Evolutionary conservation across 192 early-diverging fungal genomes (phyloP).

Genomic region (Dissophora ornata): DNA sequence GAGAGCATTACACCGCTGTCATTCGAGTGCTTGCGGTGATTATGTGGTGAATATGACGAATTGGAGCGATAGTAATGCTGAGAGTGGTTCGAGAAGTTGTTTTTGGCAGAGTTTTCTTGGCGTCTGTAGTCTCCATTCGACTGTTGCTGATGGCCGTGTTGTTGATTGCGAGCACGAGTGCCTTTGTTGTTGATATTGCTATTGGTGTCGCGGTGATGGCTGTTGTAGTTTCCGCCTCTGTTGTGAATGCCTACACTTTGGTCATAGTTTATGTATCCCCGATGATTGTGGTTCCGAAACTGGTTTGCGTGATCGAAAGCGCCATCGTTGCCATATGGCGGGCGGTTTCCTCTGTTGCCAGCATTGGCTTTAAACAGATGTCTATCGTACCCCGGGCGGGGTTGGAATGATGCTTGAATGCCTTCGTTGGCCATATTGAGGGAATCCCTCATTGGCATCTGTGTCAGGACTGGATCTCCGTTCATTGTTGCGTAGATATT

Average conservation of each 20-base stretch:
- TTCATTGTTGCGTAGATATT: slow-evolving; percentile 1
- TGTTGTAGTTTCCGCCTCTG: not conserved
- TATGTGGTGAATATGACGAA: not conserved
- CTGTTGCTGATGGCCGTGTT: slow-evolving; percentile 1
- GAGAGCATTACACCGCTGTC: slow-evolving; percentile 1
- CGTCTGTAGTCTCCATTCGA: not conserved
- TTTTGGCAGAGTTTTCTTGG: not conserved
- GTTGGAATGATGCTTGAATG: not conserved
- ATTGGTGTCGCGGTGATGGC: not conserved
- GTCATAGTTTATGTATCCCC: no score
- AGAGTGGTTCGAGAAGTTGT: not conserved
- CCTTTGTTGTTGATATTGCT: slow-evolving; percentile 2
- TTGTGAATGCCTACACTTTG: not conserved
- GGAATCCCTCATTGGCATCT: not conserved
- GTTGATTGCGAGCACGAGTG: slow-evolving; percentile 1
- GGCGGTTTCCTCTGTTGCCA: not conserved
- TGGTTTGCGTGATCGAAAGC: not conserved
- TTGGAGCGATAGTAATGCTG: not conserved
- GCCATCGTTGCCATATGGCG: not conserved
- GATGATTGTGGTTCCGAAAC: not conserved
- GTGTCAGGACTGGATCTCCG: not conserved
- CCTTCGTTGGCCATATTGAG: not conserved
- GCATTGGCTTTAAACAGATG: not conserved
- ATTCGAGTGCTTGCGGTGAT: not conserved
- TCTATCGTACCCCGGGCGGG: not conserved